These are phyloP conservation scores for Geotrichum candidum DNA, from an alignment of 1,139 yeast species.

Conservation along the genomic window DNA sequence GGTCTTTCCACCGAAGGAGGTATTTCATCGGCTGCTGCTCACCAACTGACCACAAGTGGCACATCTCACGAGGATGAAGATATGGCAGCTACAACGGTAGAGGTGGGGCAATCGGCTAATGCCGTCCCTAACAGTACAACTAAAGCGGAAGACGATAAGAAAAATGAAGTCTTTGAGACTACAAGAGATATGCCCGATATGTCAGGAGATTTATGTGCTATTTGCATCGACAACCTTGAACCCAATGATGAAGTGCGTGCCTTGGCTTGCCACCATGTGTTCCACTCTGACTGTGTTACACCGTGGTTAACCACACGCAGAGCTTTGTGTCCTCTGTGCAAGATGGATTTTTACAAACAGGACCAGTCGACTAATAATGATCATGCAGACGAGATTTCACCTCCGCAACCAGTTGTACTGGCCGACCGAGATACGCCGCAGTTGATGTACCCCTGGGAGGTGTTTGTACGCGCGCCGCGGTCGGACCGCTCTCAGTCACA, in stretches of 20 bases:
- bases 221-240: constrained; percentile 64
- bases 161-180: not conserved
- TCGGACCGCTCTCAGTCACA: not conserved
- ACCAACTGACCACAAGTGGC: not conserved
- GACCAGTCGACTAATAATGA: not conserved
- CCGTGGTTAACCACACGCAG: constrained; percentile 74
- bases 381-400: not conserved
- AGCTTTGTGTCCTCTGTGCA: constrained; percentile 82
- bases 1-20: constrained; percentile 27
- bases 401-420: not conserved
- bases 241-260: constrained; percentile 65
- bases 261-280: constrained; percentile 74
- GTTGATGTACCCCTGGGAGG: constrained; percentile 16
- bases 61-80: not conserved
- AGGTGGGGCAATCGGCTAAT: not conserved
- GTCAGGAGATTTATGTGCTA: constrained; percentile 67
- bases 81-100: not conserved
- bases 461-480: constrained; percentile 12
- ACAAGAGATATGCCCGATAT: not conserved
- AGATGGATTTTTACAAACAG: constrained; percentile 29
- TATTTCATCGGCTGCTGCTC: constrained; percentile 19
- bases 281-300: constrained; percentile 70
- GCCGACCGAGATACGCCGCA: not conserved
- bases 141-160: not conserved
- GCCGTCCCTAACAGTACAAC: not conserved